Percentiles rank a stretch among this genome's conserved stretches.
Conservation (phyloP, 768 basidiomycete species). For the Fomitopsis pulvina region DNA sequence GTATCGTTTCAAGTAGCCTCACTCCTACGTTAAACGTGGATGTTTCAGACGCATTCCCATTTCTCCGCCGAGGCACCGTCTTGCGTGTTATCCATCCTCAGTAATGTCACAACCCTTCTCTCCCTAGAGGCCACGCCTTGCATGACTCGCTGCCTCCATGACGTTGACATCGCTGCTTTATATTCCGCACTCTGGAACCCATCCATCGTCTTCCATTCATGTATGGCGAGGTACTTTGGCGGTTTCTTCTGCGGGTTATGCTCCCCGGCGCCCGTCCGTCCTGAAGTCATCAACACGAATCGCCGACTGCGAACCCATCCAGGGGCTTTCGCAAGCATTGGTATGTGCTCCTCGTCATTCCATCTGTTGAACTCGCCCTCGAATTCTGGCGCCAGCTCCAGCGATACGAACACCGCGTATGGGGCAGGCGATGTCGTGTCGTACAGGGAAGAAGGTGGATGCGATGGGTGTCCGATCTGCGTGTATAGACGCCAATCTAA, state of each 20-base stretch:
- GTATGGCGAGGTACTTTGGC: constrained; percentile 35
- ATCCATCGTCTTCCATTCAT: constrained; percentile 30
- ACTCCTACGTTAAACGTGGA: no score
- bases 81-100: no score
- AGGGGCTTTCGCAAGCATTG: constrained; percentile 32
- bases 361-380: constrained; percentile 8
- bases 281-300: constrained; percentile 25
- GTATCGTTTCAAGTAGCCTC: no score
- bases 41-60: no score
- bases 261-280: constrained; percentile 9
- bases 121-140: constrained; percentile 25
- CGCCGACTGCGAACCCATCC: constrained; percentile 37
- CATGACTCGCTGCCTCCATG: constrained; percentile 35
- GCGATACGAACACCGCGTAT: not conserved
- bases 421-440: not conserved
- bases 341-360: constrained; percentile 23
- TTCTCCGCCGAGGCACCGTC: no score
- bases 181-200: constrained; percentile 30
- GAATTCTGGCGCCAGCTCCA: not conserved
- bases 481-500: constrained; percentile 24
- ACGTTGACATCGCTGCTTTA: constrained; percentile 33
- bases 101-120: constrained; percentile 22
- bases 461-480: not conserved
- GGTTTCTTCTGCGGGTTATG: constrained; percentile 6
- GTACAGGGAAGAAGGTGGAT: not conserved